phyloP scores from a whole-genome alignment of 257 asterid species.

The Cordia subcordata region DNA sequence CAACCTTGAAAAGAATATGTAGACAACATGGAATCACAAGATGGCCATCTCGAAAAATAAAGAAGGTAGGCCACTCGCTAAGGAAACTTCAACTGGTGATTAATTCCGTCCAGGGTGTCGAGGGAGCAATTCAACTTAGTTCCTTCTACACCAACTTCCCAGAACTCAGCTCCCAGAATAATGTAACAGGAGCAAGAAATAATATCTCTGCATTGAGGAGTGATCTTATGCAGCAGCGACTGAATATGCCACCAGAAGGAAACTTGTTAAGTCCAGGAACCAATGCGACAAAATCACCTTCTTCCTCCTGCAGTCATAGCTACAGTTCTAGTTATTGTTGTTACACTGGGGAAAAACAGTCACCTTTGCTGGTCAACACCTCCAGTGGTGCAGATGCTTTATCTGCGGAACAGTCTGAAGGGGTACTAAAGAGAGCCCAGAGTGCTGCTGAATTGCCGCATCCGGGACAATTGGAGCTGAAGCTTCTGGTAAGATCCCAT shows the following conservation, averaged over 20 bases:
- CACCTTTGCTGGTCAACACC: conserved; percentile 26
- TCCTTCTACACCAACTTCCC: conserved; percentile 78
- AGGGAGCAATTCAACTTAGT: conserved; percentile 61
- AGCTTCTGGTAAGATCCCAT: conserved; percentile 45
- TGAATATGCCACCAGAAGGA: conserved; percentile 27
- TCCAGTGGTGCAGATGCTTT: conserved; percentile 26
- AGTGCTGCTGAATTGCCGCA: conserved; percentile 51
- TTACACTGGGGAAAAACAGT: conserved; percentile 49
- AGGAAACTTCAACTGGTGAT: conserved; percentile 80
- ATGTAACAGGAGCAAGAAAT: conserved; percentile 24
- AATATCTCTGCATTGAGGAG: conserved; percentile 11
- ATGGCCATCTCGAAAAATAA: conserved; percentile 87
- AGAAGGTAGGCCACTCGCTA: conserved; percentile 76
- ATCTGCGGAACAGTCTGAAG: conserved; percentile 32
- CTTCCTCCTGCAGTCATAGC: conserved; percentile 64
- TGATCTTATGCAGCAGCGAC: conserved; percentile 15
- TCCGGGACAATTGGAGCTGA: conserved; percentile 41
- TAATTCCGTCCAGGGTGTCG: conserved; percentile 73
- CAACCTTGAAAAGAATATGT: conserved; percentile 86
- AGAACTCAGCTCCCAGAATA: conserved; percentile 51
- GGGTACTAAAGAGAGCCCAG: conserved; percentile 33
- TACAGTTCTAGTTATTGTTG: conserved; percentile 55
- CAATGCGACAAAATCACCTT: conserved; percentile 33
- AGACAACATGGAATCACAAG: conserved; percentile 75
- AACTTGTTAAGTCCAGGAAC: conserved; percentile 30